Base-by-base conservation (phyloP, 768 basidiomycete species). In the Auriculariales sp. region DNA sequence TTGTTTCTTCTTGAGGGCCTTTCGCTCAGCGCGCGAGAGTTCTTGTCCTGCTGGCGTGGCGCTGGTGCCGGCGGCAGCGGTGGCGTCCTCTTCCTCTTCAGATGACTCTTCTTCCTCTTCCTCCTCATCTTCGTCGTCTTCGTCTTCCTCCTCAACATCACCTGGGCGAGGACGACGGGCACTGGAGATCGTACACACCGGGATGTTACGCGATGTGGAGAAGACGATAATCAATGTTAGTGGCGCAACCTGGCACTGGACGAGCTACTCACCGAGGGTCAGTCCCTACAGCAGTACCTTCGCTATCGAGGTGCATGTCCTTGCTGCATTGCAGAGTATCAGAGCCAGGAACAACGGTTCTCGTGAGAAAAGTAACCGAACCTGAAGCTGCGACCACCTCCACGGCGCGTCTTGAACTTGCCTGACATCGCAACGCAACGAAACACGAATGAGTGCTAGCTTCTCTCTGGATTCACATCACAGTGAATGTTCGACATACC, bases 351-450 rank as follows among this genome's bases (percentile, higher is more conserved):
- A 24, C 19, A 9, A 9, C 10, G 19, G 6, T 5, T 4, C 10
- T 36, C 35, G 35, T 15, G 39, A n/a, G n/a, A n/a, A n/a, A n/a
- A n/a, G n/a, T 39, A 28, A 11, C 49, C 61, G 47, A 58, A 83
- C 78, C 86, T 86, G 65, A 92, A 93, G 61, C 69, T 80, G 53
- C 90, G 77, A 47, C 90, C 90, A 31, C 90, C 90, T 56, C 90
- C 90, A 47, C 90, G 85, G 61, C 81, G 85, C 56, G 78, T 71
- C 73, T 91, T 91, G 69, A 76, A 88, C 65, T 83, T 87, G 53
- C 88, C 86, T 79, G n/a, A n/a, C n/a, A n/a, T n/a, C n/a, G n/a
- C n/a, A n/a, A n/a, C n/a, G n/a, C n/a, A n/a, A n/a, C n/a, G n/a
- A n/a, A n/a, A n/a, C n/a, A n/a, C n/a, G n/a, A n/a, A n/a, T n/a